A percentile compares a stretch with the other conserved stretches of the same genome.
Evolutionary conservation across 2,329 filamentous ascomycete species (phyloP).

Genomic region (Exophiala alcalophila): DNA sequence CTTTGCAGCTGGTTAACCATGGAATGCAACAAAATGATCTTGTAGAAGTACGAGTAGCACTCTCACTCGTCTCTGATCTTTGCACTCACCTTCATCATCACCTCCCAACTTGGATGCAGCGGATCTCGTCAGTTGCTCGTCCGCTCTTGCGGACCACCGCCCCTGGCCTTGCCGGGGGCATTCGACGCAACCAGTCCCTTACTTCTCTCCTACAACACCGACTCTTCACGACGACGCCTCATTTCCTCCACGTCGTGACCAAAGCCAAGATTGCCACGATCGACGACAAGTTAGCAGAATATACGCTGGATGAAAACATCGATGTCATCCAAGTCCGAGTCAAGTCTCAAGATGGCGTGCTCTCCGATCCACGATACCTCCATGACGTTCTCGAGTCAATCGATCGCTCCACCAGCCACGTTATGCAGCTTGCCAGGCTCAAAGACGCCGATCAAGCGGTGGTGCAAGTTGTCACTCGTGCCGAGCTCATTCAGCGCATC

Average conservation of each 20-base stretch:
- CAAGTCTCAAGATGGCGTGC: slow-evolving; percentile 20
- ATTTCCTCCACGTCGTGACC: slow-evolving; percentile 9
- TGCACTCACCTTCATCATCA: not conserved
- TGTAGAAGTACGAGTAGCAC: not conserved
- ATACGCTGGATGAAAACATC: slow-evolving; percentile 27
- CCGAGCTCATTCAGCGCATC: slow-evolving; percentile 48
- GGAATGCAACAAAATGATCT: not conserved
- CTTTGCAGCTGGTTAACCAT: too few species aligned
- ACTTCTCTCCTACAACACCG: not conserved
- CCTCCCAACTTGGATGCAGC: slow-evolving; percentile 18
- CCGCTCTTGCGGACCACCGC: slow-evolving; percentile 15
- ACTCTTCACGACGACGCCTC: slow-evolving; percentile 8
- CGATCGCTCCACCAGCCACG: slow-evolving; percentile 50
- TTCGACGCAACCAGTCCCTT: not conserved
- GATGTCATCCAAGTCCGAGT: slow-evolving; percentile 20
- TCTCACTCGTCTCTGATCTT: too few species aligned
- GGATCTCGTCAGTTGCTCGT: slow-evolving; percentile 3
- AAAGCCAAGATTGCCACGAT: slow-evolving; percentile 22
- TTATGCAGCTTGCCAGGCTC: slow-evolving; percentile 49
- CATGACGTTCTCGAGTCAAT: slow-evolving; percentile 40
- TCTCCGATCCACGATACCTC: slow-evolving; percentile 21
- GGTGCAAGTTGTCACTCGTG: slow-evolving; percentile 67
- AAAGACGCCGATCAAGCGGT: slow-evolving; percentile 51
- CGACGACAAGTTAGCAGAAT: slow-evolving; percentile 24
- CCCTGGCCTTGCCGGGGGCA: not conserved